phyloP scores from a whole-genome alignment of 148 eudicot species.

The Suaeda aralocaspica region DNA sequence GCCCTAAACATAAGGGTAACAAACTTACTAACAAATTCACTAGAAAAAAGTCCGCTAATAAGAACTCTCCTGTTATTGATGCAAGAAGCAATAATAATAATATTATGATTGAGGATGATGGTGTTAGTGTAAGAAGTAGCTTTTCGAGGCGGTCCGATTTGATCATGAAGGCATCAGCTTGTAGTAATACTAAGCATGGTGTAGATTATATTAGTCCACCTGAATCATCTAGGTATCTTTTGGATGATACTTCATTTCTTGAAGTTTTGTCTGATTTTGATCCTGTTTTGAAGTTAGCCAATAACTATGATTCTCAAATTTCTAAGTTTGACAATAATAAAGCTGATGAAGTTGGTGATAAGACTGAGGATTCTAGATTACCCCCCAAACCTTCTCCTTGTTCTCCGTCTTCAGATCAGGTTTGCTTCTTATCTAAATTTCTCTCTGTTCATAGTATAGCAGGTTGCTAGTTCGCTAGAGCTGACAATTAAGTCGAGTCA shows the following conservation, averaged over 20 bases:
- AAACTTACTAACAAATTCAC: constrained; percentile 10
- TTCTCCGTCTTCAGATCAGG: constrained; percentile 38
- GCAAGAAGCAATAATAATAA: background rate
- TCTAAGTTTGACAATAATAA: too few species aligned
- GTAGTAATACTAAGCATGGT: constrained; percentile 29
- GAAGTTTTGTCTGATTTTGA: constrained; percentile 40
- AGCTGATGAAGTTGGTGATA: constrained; percentile 5
- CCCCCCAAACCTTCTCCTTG: constrained; percentile 17
- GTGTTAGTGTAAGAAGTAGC: background rate
- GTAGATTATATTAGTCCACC: constrained; percentile 51
- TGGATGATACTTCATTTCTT: constrained; percentile 38
- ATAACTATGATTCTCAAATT: constrained; percentile 7
- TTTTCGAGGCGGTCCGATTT: constrained; percentile 13
- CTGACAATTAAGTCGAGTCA: too few species aligned
- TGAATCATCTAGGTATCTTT: constrained; percentile 63
- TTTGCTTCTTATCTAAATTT: too few species aligned
- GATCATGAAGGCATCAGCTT: constrained; percentile 24
- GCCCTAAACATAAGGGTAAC: constrained; percentile 17
- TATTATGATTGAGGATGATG: background rate
- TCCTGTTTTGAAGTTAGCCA: constrained; percentile 32
- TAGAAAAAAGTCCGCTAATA: too few species aligned
- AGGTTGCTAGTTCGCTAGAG: too few species aligned
- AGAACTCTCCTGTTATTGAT: background rate
- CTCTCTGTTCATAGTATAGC: too few species aligned
- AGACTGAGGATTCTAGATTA: constrained; percentile 14